Conservation (phyloP, 2,329 filamentous ascomycete species). For the Aureobasidium sp. region DNA sequence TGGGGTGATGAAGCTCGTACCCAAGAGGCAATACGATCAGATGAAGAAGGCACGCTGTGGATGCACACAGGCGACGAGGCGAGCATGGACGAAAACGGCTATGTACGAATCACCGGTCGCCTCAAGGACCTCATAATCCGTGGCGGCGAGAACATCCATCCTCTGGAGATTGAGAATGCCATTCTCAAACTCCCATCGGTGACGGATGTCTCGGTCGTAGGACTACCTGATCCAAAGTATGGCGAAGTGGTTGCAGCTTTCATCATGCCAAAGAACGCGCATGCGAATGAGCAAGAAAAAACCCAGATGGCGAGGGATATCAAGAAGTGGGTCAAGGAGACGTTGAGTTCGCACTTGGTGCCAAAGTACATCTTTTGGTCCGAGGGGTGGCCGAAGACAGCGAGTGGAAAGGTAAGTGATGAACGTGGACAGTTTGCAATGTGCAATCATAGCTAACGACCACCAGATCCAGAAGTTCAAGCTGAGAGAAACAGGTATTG, state of each 20-base stretch:
- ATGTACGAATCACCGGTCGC: constrained; percentile 78
- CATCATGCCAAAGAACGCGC: constrained; percentile 48
- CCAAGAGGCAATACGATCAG: constrained; percentile 56
- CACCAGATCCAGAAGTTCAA: constrained; percentile 78
- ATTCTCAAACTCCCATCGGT: background rate
- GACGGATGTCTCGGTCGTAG: constrained; percentile 63
- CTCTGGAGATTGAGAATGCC: constrained; percentile 77
- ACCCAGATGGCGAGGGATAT: constrained; percentile 50
- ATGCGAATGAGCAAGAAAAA: constrained; percentile 26
- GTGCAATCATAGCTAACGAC: background rate
- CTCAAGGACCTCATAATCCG: constrained; percentile 96
- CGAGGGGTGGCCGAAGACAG: constrained; percentile 83
- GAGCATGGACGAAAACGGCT: constrained; percentile 73
- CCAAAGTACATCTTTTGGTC: constrained; percentile 89
- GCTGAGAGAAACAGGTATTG: constrained; percentile 59
- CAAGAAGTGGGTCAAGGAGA: constrained; percentile 62
- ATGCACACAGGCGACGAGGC: constrained; percentile 93
- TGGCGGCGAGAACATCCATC: constrained; percentile 93
- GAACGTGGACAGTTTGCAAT: too few relatives aligned
- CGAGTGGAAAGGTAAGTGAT: constrained; percentile 65
- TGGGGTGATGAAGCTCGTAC: constrained; percentile 69
- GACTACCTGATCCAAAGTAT: constrained; percentile 71
- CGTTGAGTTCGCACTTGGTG: constrained; percentile 67
- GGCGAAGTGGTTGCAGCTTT: constrained; percentile 87
- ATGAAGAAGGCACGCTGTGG: constrained; percentile 60